Base-by-base conservation (phyloP, 768 basidiomycete genomes). In the Trametes punicea region DNA sequence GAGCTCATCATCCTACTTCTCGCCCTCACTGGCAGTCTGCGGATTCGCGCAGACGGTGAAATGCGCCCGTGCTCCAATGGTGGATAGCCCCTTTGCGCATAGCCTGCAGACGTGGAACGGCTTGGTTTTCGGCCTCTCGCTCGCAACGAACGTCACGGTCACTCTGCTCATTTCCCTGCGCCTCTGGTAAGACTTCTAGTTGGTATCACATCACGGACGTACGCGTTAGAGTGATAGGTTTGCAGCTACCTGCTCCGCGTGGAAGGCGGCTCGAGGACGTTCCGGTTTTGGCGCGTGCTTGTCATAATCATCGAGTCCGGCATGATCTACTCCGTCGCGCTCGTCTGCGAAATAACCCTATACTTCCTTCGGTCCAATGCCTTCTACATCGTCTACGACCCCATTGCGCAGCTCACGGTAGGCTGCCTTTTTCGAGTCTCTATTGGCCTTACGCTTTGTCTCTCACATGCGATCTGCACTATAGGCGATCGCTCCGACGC, bases 331-430 rank as follows among this genome's bases (percentile, higher is more conserved):
- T 71, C 71, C 16, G 62, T 67, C 33, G 69, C 71, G 4, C 56
- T 72, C 42, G 52, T 72, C 18, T 65, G 70, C 57, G 69, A 70
- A 48, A 68, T 74, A 36, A 66, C 66, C 3, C 67, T 71, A 41
- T 74, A 73, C 57, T 69, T 69, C 63, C 36, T 69, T n/a, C 57
- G 62, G 25, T 65, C 62, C 18, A 71, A 71, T 55, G 67, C 68
- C 15, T 70, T 74, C 60, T 73, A 73, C 63, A 73, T 73, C 48
- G 59, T 73, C n/a, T 70, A 71, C 41, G 73, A 74, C 55, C 68
- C 71, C n/a, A 69, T 71, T 60, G 70, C 69, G 25, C 71, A 73
- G 60, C 65, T 70, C 25, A 70, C 69, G 18, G 69, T 29, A 46
- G 27, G 29, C 45, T n/a, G n/a, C n/a, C n/a, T n/a, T n/a, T n/a